Evolutionary conservation across 2,329 filamentous ascomycete species (phyloP).

Genomic region (Botryotinia calthae): DNA sequence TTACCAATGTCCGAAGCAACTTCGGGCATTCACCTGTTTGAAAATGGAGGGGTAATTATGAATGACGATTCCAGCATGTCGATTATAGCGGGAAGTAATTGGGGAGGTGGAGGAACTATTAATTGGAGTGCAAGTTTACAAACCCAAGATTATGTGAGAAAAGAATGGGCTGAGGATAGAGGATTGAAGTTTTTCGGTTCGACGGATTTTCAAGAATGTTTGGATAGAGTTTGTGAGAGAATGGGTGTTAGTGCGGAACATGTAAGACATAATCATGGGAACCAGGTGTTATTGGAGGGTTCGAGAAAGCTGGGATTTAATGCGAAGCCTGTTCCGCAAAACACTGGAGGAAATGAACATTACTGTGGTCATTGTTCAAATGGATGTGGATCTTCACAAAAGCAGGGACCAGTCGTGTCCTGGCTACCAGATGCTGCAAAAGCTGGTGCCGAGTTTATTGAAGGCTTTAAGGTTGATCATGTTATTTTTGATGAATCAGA

Average conservation of each 20-base stretch:
- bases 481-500: constrained; percentile 62
- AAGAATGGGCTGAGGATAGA: constrained; percentile 70
- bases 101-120: constrained; percentile 83
- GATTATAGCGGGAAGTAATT: constrained; percentile 67
- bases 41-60: constrained; percentile 59
- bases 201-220: constrained; percentile 68
- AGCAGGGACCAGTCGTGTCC: constrained; percentile 73
- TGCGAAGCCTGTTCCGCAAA: constrained; percentile 71
- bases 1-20: constrained; percentile 70
- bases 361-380: constrained; percentile 66
- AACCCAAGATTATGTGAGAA: constrained; percentile 72
- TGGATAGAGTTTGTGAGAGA: constrained; percentile 74
- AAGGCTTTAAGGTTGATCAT: constrained; percentile 72
- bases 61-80: constrained; percentile 57
- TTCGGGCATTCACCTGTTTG: constrained; percentile 64
- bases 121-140: constrained; percentile 73
- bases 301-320: constrained; percentile 70
- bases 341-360: constrained; percentile 71
- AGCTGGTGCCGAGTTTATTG: constrained; percentile 76
- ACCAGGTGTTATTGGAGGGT: constrained; percentile 71
- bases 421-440: constrained; percentile 78
- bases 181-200: constrained; percentile 73
- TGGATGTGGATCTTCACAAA: constrained; percentile 65
- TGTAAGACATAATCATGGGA: constrained; percentile 71
- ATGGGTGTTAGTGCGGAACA: constrained; percentile 71